Conservation (phyloP, 164 flowering plant genomes). For the Houttuynia cordata region DNA sequence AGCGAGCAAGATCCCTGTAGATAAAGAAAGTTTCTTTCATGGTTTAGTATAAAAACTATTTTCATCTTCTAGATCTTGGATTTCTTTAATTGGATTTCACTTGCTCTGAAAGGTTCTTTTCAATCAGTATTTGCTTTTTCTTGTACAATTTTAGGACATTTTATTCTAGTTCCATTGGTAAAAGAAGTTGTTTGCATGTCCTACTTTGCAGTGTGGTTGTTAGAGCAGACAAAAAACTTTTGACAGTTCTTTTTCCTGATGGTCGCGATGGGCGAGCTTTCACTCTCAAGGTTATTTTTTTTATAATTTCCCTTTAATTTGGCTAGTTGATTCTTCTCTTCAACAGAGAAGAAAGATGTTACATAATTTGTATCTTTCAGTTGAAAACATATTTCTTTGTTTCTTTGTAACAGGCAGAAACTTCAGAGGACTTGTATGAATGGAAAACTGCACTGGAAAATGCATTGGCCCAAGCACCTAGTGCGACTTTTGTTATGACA, state of each 20-base stretch:
- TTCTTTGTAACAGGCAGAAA: conserved; percentile 61
- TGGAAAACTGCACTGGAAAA: conserved; percentile 91
- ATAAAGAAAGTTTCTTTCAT: no score
- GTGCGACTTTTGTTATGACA: conserved; percentile 51
- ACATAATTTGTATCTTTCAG: not conserved
- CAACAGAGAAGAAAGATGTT: not conserved
- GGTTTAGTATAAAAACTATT: no score
- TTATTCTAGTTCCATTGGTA: not conserved
- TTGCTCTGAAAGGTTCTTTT: no score
- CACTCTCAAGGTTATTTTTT: conserved; percentile 70
- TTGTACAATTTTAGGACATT: not conserved
- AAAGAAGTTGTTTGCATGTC: conserved; percentile 3
- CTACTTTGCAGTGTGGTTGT: conserved; percentile 59
- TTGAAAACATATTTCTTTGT: not conserved
- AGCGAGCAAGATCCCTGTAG: no score
- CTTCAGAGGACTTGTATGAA: conserved; percentile 72
- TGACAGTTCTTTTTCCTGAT: conserved; percentile 92
- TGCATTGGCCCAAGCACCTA: conserved; percentile 84
- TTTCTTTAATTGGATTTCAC: no score
- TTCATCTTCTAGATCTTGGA: no score
- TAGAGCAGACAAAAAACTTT: conserved; percentile 77
- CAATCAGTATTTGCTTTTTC: not conserved
- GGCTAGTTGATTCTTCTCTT: not conserved
- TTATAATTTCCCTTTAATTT: not conserved
- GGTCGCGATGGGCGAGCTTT: conserved; percentile 94